Conservation (phyloP, 768 basidiomycete species). For the Pleurotus salmoneostramineus region DNA sequence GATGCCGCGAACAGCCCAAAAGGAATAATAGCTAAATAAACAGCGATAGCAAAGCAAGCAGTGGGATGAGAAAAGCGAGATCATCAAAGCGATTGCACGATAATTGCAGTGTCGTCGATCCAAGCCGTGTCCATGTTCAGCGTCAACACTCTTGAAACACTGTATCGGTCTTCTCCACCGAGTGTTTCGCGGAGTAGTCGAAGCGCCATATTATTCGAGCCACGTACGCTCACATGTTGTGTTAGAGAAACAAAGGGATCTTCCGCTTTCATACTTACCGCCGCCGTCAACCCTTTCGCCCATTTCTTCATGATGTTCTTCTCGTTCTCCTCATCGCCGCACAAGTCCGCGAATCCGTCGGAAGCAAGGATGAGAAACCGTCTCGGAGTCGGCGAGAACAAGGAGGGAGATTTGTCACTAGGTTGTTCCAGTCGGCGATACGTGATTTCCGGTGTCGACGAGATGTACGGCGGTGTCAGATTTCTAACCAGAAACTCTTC, state of each 20-base stretch:
- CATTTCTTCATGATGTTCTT: slow-evolving; percentile 45
- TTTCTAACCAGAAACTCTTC: slow-evolving; percentile 65
- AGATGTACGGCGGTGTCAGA: slow-evolving; percentile 63
- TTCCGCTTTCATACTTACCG: slow-evolving; percentile 10
- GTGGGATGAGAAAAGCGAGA: background rate
- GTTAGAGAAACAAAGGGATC: slow-evolving; percentile 8
- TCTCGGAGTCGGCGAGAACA: slow-evolving; percentile 17
- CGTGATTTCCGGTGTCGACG: slow-evolving; percentile 58
- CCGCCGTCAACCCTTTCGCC: slow-evolving; percentile 39
- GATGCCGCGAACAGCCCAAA: background rate
- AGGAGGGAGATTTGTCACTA: slow-evolving; percentile 9
- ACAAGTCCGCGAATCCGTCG: slow-evolving; percentile 64
- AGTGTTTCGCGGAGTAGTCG: slow-evolving; percentile 52
- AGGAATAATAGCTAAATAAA: slow-evolving; percentile 3
- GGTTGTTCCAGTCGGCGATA: slow-evolving; percentile 42
- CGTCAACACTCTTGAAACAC: slow-evolving; percentile 56
- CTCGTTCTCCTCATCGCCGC: slow-evolving; percentile 40
- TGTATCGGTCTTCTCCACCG: slow-evolving; percentile 50
- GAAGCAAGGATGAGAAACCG: slow-evolving; percentile 61
- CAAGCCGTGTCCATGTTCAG: slow-evolving; percentile 62
- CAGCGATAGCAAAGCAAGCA: background rate
- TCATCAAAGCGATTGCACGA: slow-evolving; percentile 54
- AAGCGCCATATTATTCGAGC: slow-evolving; percentile 48
- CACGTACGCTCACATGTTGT: slow-evolving; percentile 1
- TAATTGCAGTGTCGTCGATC: slow-evolving; percentile 66